These are phyloP conservation scores for Talaromyces ruber DNA, from an alignment of 495 filamentous ascomycete species.

Conservation along the genomic window DNA sequence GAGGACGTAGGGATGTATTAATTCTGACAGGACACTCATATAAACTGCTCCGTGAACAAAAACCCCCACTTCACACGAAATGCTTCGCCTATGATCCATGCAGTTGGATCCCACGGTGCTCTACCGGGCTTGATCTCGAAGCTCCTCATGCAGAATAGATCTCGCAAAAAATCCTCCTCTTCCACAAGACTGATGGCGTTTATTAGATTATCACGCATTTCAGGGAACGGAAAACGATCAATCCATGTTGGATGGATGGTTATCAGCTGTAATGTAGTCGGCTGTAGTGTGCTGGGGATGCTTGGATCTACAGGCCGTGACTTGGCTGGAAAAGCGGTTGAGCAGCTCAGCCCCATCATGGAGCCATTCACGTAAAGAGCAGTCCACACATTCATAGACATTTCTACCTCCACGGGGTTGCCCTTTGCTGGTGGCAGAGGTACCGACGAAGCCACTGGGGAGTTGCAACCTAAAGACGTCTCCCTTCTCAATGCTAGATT, in stretches of 20 bases:
- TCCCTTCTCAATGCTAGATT: not conserved
- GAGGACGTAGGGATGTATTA: not conserved
- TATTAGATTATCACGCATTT: slow-evolving; percentile 11
- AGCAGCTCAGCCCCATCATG: slow-evolving; percentile 7
- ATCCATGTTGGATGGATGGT: slow-evolving; percentile 9
- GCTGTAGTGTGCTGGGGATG: slow-evolving; percentile 7
- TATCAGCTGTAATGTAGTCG: slow-evolving; percentile 8
- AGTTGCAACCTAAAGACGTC: not conserved
- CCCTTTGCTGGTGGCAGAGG: not conserved
- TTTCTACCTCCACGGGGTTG: not conserved
- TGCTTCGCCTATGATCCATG: not conserved
- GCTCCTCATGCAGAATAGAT: slow-evolving; percentile 1
- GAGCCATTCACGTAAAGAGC: slow-evolving; percentile 4
- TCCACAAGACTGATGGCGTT: slow-evolving; percentile 6
- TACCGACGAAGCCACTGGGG: not conserved
- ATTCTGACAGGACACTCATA: not conserved
- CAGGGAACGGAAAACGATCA: slow-evolving; percentile 11
- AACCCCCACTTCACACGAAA: slow-evolving; percentile 1
- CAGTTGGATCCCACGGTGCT: slow-evolving; percentile 1
- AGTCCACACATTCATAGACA: slow-evolving; percentile 1
- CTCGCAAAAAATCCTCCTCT: slow-evolving; percentile 4
- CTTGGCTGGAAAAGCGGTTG: not conserved
- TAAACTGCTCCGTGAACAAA: not conserved
- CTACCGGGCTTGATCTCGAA: slow-evolving; percentile 1
- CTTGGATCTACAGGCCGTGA: not conserved